A percentile compares a stretch with the other conserved stretches of the same genome.
These are phyloP conservation scores for Fusarium sororula DNA, from an alignment of 2,329 filamentous ascomycete species.

Conservation along the genomic window DNA sequence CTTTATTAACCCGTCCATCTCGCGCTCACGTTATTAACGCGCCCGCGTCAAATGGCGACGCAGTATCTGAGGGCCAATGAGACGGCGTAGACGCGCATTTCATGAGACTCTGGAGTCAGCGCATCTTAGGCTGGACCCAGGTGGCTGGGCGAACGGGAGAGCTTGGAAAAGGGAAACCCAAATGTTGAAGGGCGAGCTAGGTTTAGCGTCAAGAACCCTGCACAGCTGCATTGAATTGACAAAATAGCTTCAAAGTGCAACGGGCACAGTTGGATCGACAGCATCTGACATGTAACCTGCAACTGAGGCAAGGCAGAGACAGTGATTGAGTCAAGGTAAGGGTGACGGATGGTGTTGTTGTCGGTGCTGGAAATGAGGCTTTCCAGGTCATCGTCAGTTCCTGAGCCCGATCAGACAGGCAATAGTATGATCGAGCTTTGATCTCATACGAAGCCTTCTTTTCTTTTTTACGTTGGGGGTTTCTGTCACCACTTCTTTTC, in stretches of 20 bases:
- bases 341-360: neutral
- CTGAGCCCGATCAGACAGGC: neutral
- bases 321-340: conserved; percentile 21
- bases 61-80: conserved; percentile 27
- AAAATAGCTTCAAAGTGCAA: conserved; percentile 28
- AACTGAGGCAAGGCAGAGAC: conserved; percentile 25
- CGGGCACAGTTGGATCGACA: conserved; percentile 24
- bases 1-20: conserved; percentile 34
- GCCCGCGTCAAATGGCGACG: conserved; percentile 40
- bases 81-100: conserved; percentile 34
- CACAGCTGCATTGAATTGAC: conserved; percentile 21
- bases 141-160: conserved; percentile 40
- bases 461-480: neutral
- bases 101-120: conserved; percentile 37
- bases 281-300: conserved; percentile 19
- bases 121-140: conserved; percentile 28
- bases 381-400: neutral
- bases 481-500: conserved; percentile 37
- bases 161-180: conserved; percentile 22
- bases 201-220: conserved; percentile 36
- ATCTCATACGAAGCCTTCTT: neutral
- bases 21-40: conserved; percentile 33
- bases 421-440: neutral
- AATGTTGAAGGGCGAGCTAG: conserved; percentile 27
- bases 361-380: neutral